Base-by-base conservation (phyloP, 2,329 filamentous ascomycete genomes). In the Xylariaceae sp. region DNA sequence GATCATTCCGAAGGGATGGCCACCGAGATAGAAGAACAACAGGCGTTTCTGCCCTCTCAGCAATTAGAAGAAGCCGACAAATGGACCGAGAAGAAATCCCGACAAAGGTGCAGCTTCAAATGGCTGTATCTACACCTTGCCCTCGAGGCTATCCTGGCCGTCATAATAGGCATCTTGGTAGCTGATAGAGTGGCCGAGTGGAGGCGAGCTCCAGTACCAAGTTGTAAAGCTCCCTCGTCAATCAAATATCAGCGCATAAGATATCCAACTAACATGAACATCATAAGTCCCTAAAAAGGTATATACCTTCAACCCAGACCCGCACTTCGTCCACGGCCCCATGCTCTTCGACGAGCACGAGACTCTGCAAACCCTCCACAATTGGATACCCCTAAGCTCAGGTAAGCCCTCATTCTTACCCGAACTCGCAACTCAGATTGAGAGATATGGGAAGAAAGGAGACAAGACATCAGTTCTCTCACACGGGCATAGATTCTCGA, bases 341-440 rank as follows among this genome's bases (percentile, higher is more conserved):
- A 67, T 67, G 65, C 63, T 64, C 50, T 63, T 63, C 50, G 55
- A 57, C 44, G 58, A 62, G 25, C 49, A 58, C 11, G 55, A 59
- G 4, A 66, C 64, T 10, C 55, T 66, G 7, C 57, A 56, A 22
- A 61, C 59, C 2, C 55, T 67, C 8, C 64, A 67, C 25, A 64
- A 58, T 54, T 67, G 65, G 65, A 60, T 67, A 32, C 59, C 59
- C 14, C 44, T 67, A 25, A 67, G 64, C 38, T 57, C 62, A 45
- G 59, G 58, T 61, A 55, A 1, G 52, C 29, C 17, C 17, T 22
- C 19, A 10, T 27, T 19, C 6, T 23, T 32, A 16, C 27, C 7
- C n/a, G n/a, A n/a, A n/a, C n/a, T n/a, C n/a, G n/a, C n/a, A n/a
- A 8, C 5, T 32, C 27, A 16, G 16, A 16, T 4, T 14, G 27